Evolutionary conservation across 1,139 yeast genomes (phyloP).

Genomic region (Taphrina confusa): DNA sequence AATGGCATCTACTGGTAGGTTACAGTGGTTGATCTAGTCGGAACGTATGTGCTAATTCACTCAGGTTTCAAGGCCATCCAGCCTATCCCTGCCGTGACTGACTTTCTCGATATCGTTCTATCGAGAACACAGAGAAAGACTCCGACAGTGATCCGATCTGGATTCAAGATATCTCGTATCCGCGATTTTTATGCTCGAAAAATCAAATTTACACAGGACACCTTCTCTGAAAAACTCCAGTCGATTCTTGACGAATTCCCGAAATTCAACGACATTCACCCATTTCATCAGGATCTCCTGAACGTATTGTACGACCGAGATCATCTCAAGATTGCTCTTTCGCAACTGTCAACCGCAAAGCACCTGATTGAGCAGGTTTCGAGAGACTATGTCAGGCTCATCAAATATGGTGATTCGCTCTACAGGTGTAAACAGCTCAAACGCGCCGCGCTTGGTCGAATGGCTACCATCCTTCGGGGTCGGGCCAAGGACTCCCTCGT

Average conservation of each 20-base stretch:
- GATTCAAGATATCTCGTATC: slow-evolving; percentile 93
- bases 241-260: slow-evolving; percentile 89
- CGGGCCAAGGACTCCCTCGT: slow-evolving; percentile 89
- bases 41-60: not conserved
- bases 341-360: slow-evolving; percentile 91
- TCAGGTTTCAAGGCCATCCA: slow-evolving; percentile 35
- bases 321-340: slow-evolving; percentile 95
- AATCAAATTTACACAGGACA: slow-evolving; percentile 93
- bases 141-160: slow-evolving; percentile 89
- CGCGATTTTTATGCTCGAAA: slow-evolving; percentile 98
- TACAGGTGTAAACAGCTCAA: slow-evolving; percentile 98
- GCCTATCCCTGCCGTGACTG: slow-evolving; percentile 37
- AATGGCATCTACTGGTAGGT: slow-evolving; percentile 18
- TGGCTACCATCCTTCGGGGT: slow-evolving; percentile 90
- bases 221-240: slow-evolving; percentile 86
- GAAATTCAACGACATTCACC: slow-evolving; percentile 94
- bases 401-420: slow-evolving; percentile 94
- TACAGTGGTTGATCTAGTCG: not conserved
- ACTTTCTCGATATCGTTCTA: slow-evolving; percentile 87
- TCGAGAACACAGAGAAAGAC: slow-evolving; percentile 92
- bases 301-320: slow-evolving; percentile 96
- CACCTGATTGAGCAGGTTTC: slow-evolving; percentile 92
- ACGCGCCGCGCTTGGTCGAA: slow-evolving; percentile 98
- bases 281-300: slow-evolving; percentile 96
- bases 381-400: slow-evolving; percentile 87